Evolutionary conservation across 2,329 filamentous ascomycete species (phyloP).

Genomic region (Fusarium tricinctum): DNA sequence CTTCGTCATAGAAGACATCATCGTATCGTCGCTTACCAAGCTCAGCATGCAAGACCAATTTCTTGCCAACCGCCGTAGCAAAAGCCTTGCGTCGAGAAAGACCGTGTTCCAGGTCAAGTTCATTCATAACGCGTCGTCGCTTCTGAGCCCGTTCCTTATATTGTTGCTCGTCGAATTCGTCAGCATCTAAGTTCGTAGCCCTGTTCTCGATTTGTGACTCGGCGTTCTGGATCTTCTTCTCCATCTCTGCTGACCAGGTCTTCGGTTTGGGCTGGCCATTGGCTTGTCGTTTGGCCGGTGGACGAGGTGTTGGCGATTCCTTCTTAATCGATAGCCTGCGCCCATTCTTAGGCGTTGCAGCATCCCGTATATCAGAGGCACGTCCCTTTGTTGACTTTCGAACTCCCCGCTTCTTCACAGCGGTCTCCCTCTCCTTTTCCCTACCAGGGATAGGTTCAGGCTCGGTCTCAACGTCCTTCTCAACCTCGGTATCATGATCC

Average conservation of each 20-base stretch:
- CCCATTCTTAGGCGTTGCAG: slow-evolving; percentile 63
- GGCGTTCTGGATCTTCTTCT: slow-evolving; percentile 57
- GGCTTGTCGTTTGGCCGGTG: slow-evolving; percentile 69
- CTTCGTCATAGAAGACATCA: slow-evolving; percentile 81
- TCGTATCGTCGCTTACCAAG: slow-evolving; percentile 83
- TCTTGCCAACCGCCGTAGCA: slow-evolving; percentile 69
- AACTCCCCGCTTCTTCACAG: slow-evolving; percentile 51
- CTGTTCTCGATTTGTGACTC: slow-evolving; percentile 61
- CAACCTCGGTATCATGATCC: slow-evolving; percentile 54
- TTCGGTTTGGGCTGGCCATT: slow-evolving; percentile 76
- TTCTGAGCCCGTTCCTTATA: slow-evolving; percentile 74
- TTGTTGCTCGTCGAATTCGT: slow-evolving; percentile 60
- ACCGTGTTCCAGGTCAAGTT: slow-evolving; percentile 73
- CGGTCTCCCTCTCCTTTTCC: slow-evolving; percentile 50
- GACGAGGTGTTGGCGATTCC: slow-evolving; percentile 62
- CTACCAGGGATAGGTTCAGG: slow-evolving; percentile 48
- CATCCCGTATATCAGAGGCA: slow-evolving; percentile 65
- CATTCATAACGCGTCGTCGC: slow-evolving; percentile 76
- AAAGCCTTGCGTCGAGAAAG: slow-evolving; percentile 74
- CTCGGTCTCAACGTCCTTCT: slow-evolving; percentile 56
- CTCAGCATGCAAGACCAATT: slow-evolving; percentile 76
- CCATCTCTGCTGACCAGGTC: slow-evolving; percentile 69
- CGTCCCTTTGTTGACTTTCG: slow-evolving; percentile 63
- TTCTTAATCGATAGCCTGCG: slow-evolving; percentile 67
- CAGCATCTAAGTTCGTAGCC: slow-evolving; percentile 61